These are phyloP conservation scores for Paramyrothecium roridum DNA, from an alignment of 2,329 filamentous ascomycete genomes.

Conservation along the genomic window DNA sequence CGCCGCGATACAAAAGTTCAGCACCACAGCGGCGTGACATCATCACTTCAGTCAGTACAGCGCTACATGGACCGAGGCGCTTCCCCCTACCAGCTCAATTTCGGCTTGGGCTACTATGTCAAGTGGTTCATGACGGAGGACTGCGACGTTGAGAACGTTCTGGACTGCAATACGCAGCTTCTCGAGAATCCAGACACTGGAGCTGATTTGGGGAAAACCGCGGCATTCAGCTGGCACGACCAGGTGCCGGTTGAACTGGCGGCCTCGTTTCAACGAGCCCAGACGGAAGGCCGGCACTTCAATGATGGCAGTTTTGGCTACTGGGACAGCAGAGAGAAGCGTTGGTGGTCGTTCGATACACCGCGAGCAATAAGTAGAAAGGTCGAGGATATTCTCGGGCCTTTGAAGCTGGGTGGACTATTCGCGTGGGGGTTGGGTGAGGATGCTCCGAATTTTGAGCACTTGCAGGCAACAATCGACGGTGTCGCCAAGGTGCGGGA, in stretches of 20 bases:
- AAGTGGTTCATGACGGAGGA: slow-evolving; percentile 59
- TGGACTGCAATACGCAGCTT: slow-evolving; percentile 52
- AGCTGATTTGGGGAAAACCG: slow-evolving; percentile 53
- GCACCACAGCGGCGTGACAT: slow-evolving; percentile 62
- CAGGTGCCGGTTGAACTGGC: slow-evolving; percentile 48
- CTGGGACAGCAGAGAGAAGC: slow-evolving; percentile 54
- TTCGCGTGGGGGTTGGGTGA: slow-evolving; percentile 76
- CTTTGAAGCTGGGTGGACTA: slow-evolving; percentile 60
- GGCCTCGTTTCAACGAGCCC: slow-evolving; percentile 56
- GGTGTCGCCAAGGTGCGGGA: slow-evolving; percentile 13
- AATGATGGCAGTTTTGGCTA: slow-evolving; percentile 68
- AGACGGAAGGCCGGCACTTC: slow-evolving; percentile 44
- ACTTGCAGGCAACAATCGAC: slow-evolving; percentile 31
- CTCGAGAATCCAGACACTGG: slow-evolving; percentile 59
- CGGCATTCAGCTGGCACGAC: slow-evolving; percentile 59
- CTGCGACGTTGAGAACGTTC: slow-evolving; percentile 35
- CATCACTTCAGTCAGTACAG: slow-evolving; percentile 51
- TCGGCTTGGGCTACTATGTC: slow-evolving; percentile 65
- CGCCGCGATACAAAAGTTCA: slow-evolving; percentile 60
- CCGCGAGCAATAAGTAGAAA: slow-evolving; percentile 58
- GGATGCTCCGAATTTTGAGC: slow-evolving; percentile 48
- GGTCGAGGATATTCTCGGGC: slow-evolving; percentile 55
- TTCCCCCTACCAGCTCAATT: slow-evolving; percentile 49
- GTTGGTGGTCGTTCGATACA: slow-evolving; percentile 77
- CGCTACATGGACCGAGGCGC: slow-evolving; percentile 57